Percentiles rank a stretch among this genome's conserved stretches.
Conservation (phyloP, 148 eudicot species). For the Chenopodium album region DNA sequence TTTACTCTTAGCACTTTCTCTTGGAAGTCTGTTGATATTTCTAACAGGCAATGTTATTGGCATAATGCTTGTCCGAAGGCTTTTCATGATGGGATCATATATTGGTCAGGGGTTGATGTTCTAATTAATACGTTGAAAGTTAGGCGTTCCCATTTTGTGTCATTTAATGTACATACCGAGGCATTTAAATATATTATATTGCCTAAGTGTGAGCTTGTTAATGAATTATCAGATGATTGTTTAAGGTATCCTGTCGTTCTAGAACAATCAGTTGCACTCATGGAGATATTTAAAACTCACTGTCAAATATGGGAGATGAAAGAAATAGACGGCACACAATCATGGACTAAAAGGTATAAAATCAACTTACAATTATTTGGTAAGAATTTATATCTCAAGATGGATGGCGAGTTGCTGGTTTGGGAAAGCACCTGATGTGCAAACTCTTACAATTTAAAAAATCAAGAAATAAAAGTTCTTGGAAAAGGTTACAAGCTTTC, state of each 20-base stretch:
- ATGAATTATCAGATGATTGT: too few relatives aligned
- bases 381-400: constrained; percentile 7
- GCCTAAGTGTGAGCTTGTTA: too few relatives aligned
- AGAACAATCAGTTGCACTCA: too few relatives aligned
- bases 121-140: background rate
- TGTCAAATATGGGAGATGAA: too few relatives aligned
- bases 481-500: too few relatives aligned
- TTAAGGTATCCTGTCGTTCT: too few relatives aligned
- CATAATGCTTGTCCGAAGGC: background rate
- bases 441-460: background rate
- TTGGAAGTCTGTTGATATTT: too few relatives aligned
- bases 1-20: too few relatives aligned
- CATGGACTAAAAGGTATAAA: constrained; percentile 5
- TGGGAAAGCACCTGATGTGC: background rate
- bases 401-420: constrained; percentile 14
- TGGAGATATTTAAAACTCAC: too few relatives aligned
- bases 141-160: constrained; percentile 16
- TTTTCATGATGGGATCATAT: constrained; percentile 13
- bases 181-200: constrained; percentile 1
- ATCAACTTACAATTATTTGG: constrained; percentile 1
- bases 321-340: background rate
- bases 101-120: constrained; percentile 11
- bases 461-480: too few relatives aligned
- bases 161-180: constrained; percentile 18
- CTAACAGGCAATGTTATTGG: too few relatives aligned